Base-by-base conservation (phyloP, 2,329 filamentous ascomycete species). In the Penicillium corylophilum region DNA sequence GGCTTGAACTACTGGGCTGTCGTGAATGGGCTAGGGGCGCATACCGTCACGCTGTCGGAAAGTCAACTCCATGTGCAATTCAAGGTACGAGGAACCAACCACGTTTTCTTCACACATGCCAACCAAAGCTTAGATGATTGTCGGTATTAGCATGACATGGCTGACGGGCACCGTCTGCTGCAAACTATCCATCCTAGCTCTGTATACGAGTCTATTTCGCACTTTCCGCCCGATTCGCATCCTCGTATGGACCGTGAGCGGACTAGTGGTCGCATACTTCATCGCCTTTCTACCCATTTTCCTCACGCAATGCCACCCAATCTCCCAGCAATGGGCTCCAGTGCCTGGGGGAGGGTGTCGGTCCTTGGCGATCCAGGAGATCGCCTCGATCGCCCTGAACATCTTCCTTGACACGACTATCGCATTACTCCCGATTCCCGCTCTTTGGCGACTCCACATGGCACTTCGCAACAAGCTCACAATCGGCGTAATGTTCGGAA, bases 281-380 rank as follows among this genome's bases (percentile, higher is more conserved):
- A 41, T 57, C 18, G 39, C 43, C 1, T 52, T 55, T 16, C 28
- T 57, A 9, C 48, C 51, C 2, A 20, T 52, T 0, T 54, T 52
- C 23, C 52, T 57, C 12, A 57, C 54, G 1, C 51, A 57, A 22
- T 52, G 51, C 40, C 51, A 57, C 23, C 54, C 54, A 1, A 42
- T 57, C 22, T 57, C 54, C 6, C 48, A 57, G 29, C 41, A 48
- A 24, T 54, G 51, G 51, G 28, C 51, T 23, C 51, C 54, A 4
- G 47, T 48, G 1, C 47, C 54, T 3, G 47, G 47, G 4, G 54
- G 51, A 2, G 31, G 23, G 2, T 57, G 51, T 39, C 48, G 44
- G 4, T 42, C 31, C 8, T 36, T 54, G 13, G 33, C 16, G 5
- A 41, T 44, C 24, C 48, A 54, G n/a, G 54, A 57, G 22, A 43